phyloP scores from a whole-genome alignment of 2,329 filamentous ascomycete species.

The Paecilomyces formosus region DNA sequence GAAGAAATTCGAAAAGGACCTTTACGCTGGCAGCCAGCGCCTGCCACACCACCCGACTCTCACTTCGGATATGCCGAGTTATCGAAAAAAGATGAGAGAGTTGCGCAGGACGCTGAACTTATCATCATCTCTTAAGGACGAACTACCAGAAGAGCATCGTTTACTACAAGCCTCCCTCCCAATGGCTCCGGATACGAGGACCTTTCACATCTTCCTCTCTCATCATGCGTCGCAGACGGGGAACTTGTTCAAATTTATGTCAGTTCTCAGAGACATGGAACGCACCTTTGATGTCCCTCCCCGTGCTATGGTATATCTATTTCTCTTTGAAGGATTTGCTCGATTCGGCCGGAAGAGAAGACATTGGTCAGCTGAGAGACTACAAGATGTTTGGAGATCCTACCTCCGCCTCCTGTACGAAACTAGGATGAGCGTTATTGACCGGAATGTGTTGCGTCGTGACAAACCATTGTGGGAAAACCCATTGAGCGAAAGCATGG shows the following conservation, averaged over 20 bases:
- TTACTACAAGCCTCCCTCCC: conserved; percentile 59
- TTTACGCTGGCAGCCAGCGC: conserved; percentile 13
- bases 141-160: conserved; percentile 50
- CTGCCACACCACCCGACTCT: conserved; percentile 13
- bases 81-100: conserved; percentile 31
- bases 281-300: conserved; percentile 58
- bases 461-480: conserved; percentile 21
- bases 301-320: conserved; percentile 69
- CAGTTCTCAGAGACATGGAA: conserved; percentile 72
- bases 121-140: conserved; percentile 34
- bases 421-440: conserved; percentile 21
- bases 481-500: conserved; percentile 13
- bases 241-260: conserved; percentile 62
- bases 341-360: conserved; percentile 61
- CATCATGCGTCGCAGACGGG: conserved; percentile 64
- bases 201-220: conserved; percentile 71
- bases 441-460: conserved; percentile 9
- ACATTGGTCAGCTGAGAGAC: conserved; percentile 63
- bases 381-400: conserved; percentile 61
- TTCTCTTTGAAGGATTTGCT: conserved; percentile 76
- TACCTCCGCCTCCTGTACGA: conserved; percentile 45
- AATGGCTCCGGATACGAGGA: conserved; percentile 67
- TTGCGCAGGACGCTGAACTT: conserved; percentile 43
- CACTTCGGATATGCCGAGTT: conserved; percentile 27
- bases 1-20: conserved; percentile 27